Conservation (phyloP, 2,329 filamentous ascomycete species). For the Fusarium succisae region DNA sequence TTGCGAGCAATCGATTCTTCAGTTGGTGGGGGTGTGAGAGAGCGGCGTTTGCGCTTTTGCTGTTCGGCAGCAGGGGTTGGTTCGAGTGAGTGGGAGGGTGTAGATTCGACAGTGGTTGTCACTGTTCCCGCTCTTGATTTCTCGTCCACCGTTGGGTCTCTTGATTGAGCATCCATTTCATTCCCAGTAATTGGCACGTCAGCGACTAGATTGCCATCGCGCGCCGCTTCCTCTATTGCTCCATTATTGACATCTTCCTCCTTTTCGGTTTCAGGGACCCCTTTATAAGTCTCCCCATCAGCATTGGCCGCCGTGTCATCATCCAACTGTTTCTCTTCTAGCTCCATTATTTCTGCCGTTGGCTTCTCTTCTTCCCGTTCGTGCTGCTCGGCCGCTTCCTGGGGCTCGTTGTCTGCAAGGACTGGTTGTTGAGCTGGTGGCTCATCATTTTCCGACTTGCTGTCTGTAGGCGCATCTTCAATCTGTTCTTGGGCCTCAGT, state of each 20-base stretch:
- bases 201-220: not conserved
- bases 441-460: slow-evolving; percentile 18
- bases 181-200: slow-evolving; percentile 14
- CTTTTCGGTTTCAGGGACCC: slow-evolving; percentile 1
- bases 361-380: slow-evolving; percentile 5
- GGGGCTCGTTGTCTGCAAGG: not conserved
- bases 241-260: slow-evolving; percentile 13
- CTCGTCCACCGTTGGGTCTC: slow-evolving; percentile 7
- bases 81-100: slow-evolving; percentile 12
- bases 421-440: not conserved
- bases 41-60: slow-evolving; percentile 74
- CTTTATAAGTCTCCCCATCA: slow-evolving; percentile 6
- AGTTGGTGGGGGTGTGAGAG: slow-evolving; percentile 67
- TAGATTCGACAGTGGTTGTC: slow-evolving; percentile 14
- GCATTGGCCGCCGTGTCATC: not conserved
- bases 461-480: slow-evolving; percentile 17
- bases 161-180: slow-evolving; percentile 11
- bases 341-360: not conserved
- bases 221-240: slow-evolving; percentile 6
- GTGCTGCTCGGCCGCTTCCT: slow-evolving; percentile 5
- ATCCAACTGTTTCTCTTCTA: not conserved
- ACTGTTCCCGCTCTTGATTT: slow-evolving; percentile 19
- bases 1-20: slow-evolving; percentile 64
- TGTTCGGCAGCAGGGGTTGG: slow-evolving; percentile 41
- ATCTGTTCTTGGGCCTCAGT: slow-evolving; percentile 4